Percentiles rank a stretch among this genome's conserved stretches.
Evolutionary conservation across 805 yeast genomes (phyloP).

Genomic region (Sugiyamaella smithiae): DNA sequence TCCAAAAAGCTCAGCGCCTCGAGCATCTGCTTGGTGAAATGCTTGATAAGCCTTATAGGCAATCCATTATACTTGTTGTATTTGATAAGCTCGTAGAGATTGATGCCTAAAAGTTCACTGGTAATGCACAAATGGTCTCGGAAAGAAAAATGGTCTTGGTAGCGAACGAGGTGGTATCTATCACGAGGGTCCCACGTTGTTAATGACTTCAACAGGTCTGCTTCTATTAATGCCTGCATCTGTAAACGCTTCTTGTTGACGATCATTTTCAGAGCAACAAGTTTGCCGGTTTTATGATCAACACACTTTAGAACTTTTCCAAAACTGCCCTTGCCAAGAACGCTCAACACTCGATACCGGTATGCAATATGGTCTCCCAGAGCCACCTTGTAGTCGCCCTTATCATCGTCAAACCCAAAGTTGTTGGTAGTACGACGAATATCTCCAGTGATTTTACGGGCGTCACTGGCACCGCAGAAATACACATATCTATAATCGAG

Average conservation of each 20-base stretch:
- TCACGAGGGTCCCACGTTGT: slow-evolving; percentile 35
- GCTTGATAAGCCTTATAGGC: slow-evolving; percentile 32
- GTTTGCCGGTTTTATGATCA: slow-evolving; percentile 58
- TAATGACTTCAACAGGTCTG: slow-evolving; percentile 58
- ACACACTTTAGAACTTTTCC: slow-evolving; percentile 70
- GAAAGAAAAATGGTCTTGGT: slow-evolving; percentile 69
- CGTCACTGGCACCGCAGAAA: slow-evolving; percentile 44
- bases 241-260: slow-evolving; percentile 72
- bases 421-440: slow-evolving; percentile 37
- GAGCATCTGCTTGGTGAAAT: slow-evolving; percentile 54
- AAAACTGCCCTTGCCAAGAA: slow-evolving; percentile 77
- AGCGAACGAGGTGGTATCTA: slow-evolving; percentile 46
- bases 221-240: slow-evolving; percentile 74
- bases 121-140: slow-evolving; percentile 80
- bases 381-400: slow-evolving; percentile 57
- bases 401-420: slow-evolving; percentile 69
- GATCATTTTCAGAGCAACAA: slow-evolving; percentile 75
- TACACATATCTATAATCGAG: slow-evolving; percentile 48
- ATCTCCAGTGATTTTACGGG: slow-evolving; percentile 25
- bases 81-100: slow-evolving; percentile 55
- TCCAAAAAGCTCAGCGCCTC: slow-evolving; percentile 62
- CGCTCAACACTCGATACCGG: slow-evolving; percentile 58
- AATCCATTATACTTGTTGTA: slow-evolving; percentile 38
- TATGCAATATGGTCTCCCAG: slow-evolving; percentile 72
- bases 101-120: slow-evolving; percentile 68